Percentiles rank a stretch among this genome's conserved stretches.
These are phyloP conservation scores for Paecilomyces sp. DNA, from an alignment of 2,329 filamentous ascomycete genomes.

Conservation along the genomic window DNA sequence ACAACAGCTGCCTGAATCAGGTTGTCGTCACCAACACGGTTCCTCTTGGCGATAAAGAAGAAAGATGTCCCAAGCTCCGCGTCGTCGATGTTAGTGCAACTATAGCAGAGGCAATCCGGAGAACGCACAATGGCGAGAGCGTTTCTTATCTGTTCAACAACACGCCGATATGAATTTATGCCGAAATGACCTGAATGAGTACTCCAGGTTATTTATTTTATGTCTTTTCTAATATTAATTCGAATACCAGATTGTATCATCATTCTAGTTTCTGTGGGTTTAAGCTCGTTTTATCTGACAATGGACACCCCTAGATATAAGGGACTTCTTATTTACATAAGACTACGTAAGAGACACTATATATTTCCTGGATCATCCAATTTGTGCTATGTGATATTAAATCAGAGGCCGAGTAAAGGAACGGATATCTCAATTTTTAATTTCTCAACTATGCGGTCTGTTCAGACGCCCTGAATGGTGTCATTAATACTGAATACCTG, in stretches of 20 bases:
- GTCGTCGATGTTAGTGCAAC: slow-evolving; percentile 91
- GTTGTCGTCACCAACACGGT: slow-evolving; percentile 90
- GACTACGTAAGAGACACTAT: too few species aligned
- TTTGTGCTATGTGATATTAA: too few species aligned
- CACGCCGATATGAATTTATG: not conserved
- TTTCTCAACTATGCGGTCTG: too few species aligned
- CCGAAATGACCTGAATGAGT: not conserved
- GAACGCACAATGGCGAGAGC: slow-evolving; percentile 46
- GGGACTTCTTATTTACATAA: too few species aligned
- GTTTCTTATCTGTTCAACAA: slow-evolving; percentile 42
- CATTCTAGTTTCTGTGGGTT: not conserved
- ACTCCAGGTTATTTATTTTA: not conserved
- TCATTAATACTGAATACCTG: too few species aligned
- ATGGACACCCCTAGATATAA: too few species aligned
- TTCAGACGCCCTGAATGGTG: too few species aligned
- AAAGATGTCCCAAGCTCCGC: slow-evolving; percentile 69
- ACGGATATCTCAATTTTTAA: too few species aligned
- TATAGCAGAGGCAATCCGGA: slow-evolving; percentile 42
- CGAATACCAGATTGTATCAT: not conserved
- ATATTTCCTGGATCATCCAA: too few species aligned
- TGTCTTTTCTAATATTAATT: not conserved
- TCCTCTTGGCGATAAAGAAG: slow-evolving; percentile 71
- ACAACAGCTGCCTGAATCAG: slow-evolving; percentile 66
- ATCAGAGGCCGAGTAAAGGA: too few species aligned
- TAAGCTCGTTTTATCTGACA: too few species aligned